Evolutionary conservation across 1,284 basidiomycete species (phyloP), one percentile per base, ranked within the genome.

Genomic region (Boletellus sp.): DNA sequence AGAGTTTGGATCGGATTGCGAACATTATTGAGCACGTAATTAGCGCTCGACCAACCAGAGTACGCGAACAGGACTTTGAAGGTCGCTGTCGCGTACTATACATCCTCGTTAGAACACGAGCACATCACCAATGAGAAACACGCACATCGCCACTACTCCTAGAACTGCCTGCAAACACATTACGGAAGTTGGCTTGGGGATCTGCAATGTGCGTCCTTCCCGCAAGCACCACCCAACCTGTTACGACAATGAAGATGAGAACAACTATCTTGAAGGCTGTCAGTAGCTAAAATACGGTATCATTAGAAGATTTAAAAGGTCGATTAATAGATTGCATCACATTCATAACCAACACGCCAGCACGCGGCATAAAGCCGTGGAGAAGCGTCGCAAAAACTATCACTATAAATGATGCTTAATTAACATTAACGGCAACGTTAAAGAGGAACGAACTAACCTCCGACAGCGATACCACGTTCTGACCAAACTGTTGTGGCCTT

Each of bases 51-150:
- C 73, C 80, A 76, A 19, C 83, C 82, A 0, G 69, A 52, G 53
- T 82, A 84, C 1, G 78, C 64, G 49, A 71, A 70, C 16, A 82
- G 61, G 14, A 82, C 77, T 50, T 81, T 80, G 70, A 78, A 78
- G 3, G 68, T 79, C 5, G 77, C 79, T 5, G 79, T 79, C 2
- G 77, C 76, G 47, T 78, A 80, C 74, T 79, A 45, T n/a, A 16
- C 8, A 5, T 36, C 14, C 11, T 19, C 17, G 10, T 52, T 7
- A 10, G 6, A 9, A 43, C 23, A 8, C 5, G 1, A 20, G 14
- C 2, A 1, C 2, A 19, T 17, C 13, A 16, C 17, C 6, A 1
- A 34, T 2, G 2, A 6, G 21, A 19, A 27, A n/a, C 33, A 57
- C 62, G 43, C 23, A 71, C 72, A 23, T 74, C 71, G 17, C 72